Evolutionary conservation across 129 eudicot species (phyloP), one percentile per base, ranked within the genome.

Genomic region (Centrapalus pauciflorus): DNA sequence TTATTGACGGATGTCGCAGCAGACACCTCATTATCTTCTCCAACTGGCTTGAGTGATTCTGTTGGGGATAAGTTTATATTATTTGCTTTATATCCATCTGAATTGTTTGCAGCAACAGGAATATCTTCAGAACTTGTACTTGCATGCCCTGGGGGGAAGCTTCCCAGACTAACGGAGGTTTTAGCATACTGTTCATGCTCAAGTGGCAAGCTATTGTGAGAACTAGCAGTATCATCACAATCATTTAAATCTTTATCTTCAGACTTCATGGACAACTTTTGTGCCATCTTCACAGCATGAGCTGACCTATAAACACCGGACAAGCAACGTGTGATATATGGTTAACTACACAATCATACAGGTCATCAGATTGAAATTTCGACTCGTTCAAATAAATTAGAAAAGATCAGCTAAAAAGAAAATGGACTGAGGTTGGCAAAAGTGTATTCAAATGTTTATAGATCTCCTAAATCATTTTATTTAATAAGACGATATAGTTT

Each of bases 91-190:
- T 79, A 63, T 62, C 56, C 79, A 21, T 64, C 70, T 11, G 28
- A 29, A 54, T 41, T 58, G 80, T 52, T 71, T 41, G 76, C 6
- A 38, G 67, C 62, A 56, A 61, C 59, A 27, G 80, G 84, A 38
- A 71, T 50, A 66, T 94, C 97, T 69, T 86, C 99, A 13, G 99
- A 94, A 76, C 86, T 84, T 38, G 93, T 64, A 80, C 99, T 85
- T 13, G 58, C 77, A 64, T 88, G 85, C 34, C 70, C 83, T 68
- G 82, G 89, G 2, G 95, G 83, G 64, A 78, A 86, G 81, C 90
- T 89, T 55, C 83, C 93, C 13, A 80, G 52, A 78, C 88, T 93
- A 70, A 74, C 77, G 61, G 96, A 89, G 69, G 93, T 88, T 73
- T 84, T 89, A 24, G 71, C 77, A 34, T 87, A 89, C 62, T 80